These are phyloP conservation scores for Pseudogymnoascus sp. DNA, from an alignment of 2,329 filamentous ascomycete genomes.

Conservation along the genomic window DNA sequence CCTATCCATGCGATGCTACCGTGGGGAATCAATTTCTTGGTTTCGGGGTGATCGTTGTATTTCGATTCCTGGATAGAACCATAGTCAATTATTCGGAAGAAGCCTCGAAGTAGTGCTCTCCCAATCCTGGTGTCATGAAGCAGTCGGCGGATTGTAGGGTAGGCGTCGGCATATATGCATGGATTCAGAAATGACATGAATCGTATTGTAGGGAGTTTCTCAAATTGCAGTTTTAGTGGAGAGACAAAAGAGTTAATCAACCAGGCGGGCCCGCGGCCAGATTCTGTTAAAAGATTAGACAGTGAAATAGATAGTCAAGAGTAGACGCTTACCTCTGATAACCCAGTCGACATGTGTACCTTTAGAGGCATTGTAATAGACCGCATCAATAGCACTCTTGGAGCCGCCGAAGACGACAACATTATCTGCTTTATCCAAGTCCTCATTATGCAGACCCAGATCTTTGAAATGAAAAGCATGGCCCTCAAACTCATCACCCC, in stretches of 20 bases:
- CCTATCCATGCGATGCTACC: slow-evolving; percentile 43
- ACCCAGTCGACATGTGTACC: slow-evolving; percentile 39
- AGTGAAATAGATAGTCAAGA: background rate
- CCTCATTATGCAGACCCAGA: background rate
- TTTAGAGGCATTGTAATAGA: slow-evolving; percentile 30
- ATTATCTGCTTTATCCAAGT: background rate
- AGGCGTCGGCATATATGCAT: slow-evolving; percentile 61
- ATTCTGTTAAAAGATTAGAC: background rate
- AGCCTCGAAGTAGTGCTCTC: slow-evolving; percentile 44
- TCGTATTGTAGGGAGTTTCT: slow-evolving; percentile 57
- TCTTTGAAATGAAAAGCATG: slow-evolving; percentile 22
- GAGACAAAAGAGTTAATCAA: background rate
- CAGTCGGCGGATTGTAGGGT: slow-evolving; percentile 42
- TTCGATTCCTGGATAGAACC: slow-evolving; percentile 46
- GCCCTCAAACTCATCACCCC: slow-evolving; percentile 35
- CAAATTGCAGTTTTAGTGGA: slow-evolving; percentile 41
- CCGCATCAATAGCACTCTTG: slow-evolving; percentile 36
- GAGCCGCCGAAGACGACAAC: background rate
- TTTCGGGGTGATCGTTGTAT: slow-evolving; percentile 45
- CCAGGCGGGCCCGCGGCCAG: slow-evolving; percentile 1
- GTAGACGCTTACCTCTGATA: slow-evolving; percentile 40
- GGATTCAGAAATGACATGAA: slow-evolving; percentile 65
- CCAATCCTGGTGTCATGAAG: slow-evolving; percentile 45
- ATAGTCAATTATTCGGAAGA: slow-evolving; percentile 47
- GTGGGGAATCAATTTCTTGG: slow-evolving; percentile 44